Conservation (phyloP, 1,139 yeast species). For the Kodamaea arcana region DNA sequence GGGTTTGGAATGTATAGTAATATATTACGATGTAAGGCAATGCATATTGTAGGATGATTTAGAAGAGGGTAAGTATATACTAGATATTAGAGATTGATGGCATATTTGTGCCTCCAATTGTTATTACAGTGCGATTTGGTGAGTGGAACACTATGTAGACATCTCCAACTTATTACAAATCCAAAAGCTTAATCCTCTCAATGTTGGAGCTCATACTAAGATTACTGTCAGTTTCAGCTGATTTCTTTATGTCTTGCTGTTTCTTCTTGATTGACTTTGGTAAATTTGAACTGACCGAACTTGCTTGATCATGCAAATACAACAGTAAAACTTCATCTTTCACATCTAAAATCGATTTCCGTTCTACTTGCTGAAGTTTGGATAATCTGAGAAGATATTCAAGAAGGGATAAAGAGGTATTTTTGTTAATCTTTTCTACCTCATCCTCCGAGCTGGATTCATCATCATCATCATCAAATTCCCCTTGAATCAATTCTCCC, state of each 20-base stretch:
- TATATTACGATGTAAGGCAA: background rate
- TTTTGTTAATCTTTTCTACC: conserved; percentile 9
- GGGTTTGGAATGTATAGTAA: conserved; percentile 4
- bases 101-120: no score
- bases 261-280: conserved; percentile 19
- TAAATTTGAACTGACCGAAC: conserved; percentile 11
- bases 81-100: no score
- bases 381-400: conserved; percentile 64
- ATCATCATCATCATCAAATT: conserved; percentile 27
- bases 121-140: no score
- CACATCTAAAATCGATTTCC: conserved; percentile 48
- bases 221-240: conserved; percentile 14
- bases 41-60: no score
- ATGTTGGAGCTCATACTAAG: conserved; percentile 34
- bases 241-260: conserved; percentile 9
- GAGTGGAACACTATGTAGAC: no score
- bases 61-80: background rate
- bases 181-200: conserved; percentile 30
- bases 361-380: conserved; percentile 62
- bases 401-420: conserved; percentile 49
- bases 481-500: conserved; percentile 40
- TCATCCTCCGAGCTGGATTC: conserved; percentile 11
- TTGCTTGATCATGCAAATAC: conserved; percentile 49
- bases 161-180: no score
- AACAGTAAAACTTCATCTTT: conserved; percentile 65